phyloP scores from a whole-genome alignment of 306 rosid genomes.

The Rosa lucieae region DNA sequence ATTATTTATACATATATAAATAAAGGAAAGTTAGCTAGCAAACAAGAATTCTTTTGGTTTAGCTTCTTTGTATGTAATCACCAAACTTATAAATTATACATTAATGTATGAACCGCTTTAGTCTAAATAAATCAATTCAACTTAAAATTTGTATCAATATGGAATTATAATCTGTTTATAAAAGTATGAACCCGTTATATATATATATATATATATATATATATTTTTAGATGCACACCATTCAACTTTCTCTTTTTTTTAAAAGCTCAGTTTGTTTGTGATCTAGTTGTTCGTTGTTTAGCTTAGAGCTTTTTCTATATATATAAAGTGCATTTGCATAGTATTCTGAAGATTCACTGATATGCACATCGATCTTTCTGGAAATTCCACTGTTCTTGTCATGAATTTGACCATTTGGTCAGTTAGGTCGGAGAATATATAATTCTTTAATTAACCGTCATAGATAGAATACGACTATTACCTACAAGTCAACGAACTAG shows the following conservation, averaged over 20 bases:
- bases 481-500: background rate
- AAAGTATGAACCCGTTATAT: background rate
- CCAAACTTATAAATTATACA: background rate
- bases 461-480: background rate
- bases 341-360: background rate
- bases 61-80: background rate
- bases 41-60: background rate
- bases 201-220: background rate
- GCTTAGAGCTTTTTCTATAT: background rate
- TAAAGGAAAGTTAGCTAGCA: background rate
- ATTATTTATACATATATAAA: too few species aligned
- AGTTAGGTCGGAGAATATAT: background rate
- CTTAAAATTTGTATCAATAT: background rate
- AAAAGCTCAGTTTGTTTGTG: background rate
- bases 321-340: background rate
- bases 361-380: background rate
- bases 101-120: background rate
- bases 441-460: background rate
- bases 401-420: conserved; percentile 12
- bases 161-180: background rate
- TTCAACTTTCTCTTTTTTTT: background rate
- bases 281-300: background rate
- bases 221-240: background rate
- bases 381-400: background rate
- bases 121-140: too few species aligned